phyloP scores from a whole-genome alignment of 2,329 filamentous ascomycete genomes.

The Aspergillus pseudoterreus region DNA sequence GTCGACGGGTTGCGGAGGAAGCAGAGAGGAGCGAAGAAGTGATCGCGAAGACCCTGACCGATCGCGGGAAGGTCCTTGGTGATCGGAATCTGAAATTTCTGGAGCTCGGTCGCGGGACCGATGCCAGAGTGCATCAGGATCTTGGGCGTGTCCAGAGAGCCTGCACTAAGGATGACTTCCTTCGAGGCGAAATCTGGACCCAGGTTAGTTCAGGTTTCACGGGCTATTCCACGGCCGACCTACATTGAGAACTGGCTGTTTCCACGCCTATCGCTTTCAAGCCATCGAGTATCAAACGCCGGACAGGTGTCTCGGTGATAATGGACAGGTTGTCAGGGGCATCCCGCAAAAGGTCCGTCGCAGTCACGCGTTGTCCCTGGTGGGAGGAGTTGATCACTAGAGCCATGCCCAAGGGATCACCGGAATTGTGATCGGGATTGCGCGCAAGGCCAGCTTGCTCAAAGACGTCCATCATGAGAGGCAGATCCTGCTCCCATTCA shows the following conservation, averaged over 20 bases:
- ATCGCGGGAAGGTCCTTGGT: constrained; percentile 40
- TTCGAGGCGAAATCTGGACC: constrained; percentile 29
- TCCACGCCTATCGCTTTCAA: constrained; percentile 47
- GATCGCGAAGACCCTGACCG: constrained; percentile 46
- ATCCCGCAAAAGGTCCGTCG: constrained; percentile 47
- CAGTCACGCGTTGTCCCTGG: constrained; percentile 49
- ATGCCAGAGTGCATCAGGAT: constrained; percentile 50
- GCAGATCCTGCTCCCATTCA: constrained; percentile 50
- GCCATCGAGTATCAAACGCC: constrained; percentile 46
- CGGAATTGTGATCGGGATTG: constrained; percentile 57
- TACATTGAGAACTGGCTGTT: constrained; percentile 39
- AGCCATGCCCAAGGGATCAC: constrained; percentile 56
- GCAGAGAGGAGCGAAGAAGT: constrained; percentile 29
- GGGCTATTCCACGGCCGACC: constrained; percentile 9
- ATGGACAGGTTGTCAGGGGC: constrained; percentile 52
- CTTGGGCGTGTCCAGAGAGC: constrained; percentile 37
- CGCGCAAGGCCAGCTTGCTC: constrained; percentile 47
- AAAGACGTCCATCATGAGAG: constrained; percentile 45
- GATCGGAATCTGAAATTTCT: constrained; percentile 39
- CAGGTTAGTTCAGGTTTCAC: background rate
- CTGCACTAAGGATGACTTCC: constrained; percentile 40
- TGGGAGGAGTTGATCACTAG: constrained; percentile 49
- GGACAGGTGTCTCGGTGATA: constrained; percentile 47
- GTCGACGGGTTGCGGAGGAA: constrained; percentile 40
- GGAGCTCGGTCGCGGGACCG: constrained; percentile 42